Evolutionary conservation across 805 yeast genomes (phyloP), one percentile per base, ranked within the genome.

Genomic region (Saturnispora gosingensis): DNA sequence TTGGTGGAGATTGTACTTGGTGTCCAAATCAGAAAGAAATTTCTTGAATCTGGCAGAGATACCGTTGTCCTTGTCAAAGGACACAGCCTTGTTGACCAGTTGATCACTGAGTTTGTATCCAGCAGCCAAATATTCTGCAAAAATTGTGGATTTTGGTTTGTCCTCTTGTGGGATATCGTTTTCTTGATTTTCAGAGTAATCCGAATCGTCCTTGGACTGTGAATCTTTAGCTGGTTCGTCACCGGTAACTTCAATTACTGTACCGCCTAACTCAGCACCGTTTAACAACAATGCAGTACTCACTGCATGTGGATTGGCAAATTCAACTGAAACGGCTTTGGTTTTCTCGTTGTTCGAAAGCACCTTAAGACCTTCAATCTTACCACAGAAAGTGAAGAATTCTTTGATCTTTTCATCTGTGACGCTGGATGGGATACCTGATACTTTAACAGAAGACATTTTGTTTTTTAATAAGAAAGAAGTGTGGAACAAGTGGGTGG

Each of bases 341-440:
- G 67, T 61, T 52, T 61, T 60, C 20, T 61, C 67, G n/a, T 67
- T 20, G 53, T 61, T 68, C 32, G 69, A 59, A 25, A 59, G 43
- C 15, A 65, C 62, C 39, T 63, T 62, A 58, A 73, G 64, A 4
- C 67, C 54, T 51, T 68, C 64, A 51, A 77, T 67, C 50, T 72
- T 74, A 16, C 95, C 95, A 62, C 93, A 84, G 66, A 85, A 85
- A 24, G 84, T 72, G 67, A 86, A 85, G 67, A 85, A 85, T 54
- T 83, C 84, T 43, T 71, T 67, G 34, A 85, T 64, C 59, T 82
- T 79, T 39, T 73, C 72, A 45, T 73, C 69, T 4, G 79, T 58
- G 39, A 81, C 75, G 30, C 72, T 57, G 4, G 67, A 58, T 40
- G 86, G 79, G 40, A 85, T 73, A 55, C 80, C 75, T 16, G 81